phyloP scores from a whole-genome alignment of 169 alveolate species.

The Plasmodium yoelii region DNA sequence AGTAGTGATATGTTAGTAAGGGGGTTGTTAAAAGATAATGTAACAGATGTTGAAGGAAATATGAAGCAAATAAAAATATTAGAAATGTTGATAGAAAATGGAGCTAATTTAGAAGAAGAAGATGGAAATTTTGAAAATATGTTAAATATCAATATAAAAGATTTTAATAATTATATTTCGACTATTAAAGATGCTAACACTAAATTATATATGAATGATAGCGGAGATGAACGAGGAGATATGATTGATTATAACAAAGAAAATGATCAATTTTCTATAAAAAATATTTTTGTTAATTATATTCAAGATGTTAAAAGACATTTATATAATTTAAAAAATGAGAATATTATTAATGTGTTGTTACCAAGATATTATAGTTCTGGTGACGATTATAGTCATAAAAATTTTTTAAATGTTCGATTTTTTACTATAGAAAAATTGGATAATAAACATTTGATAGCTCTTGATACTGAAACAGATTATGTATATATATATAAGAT shows the following conservation, averaged over 20 bases:
- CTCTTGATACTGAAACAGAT: slow-evolving; percentile 72
- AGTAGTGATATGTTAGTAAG: slow-evolving; percentile 6
- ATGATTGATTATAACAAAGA: neutral
- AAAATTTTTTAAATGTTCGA: slow-evolving; percentile 48
- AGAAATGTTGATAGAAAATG: slow-evolving; percentile 55
- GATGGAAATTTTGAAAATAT: slow-evolving; percentile 42
- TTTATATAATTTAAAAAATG: slow-evolving; percentile 62
- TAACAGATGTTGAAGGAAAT: slow-evolving; percentile 48
- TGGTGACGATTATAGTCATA: slow-evolving; percentile 58
- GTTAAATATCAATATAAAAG: slow-evolving; percentile 64
- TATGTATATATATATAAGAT: slow-evolving; percentile 62
- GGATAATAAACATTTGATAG: slow-evolving; percentile 63
- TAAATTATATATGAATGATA: slow-evolving; percentile 22
- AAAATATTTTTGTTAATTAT: slow-evolving; percentile 29
- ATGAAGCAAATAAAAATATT: slow-evolving; percentile 68
- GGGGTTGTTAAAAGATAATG: slow-evolving; percentile 38
- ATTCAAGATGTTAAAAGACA: slow-evolving; percentile 59
- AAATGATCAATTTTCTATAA: slow-evolving; percentile 36
- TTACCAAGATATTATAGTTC: slow-evolving; percentile 72
- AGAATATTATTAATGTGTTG: slow-evolving; percentile 37
- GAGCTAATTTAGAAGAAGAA: slow-evolving; percentile 46
- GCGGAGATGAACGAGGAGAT: slow-evolving; percentile 34
- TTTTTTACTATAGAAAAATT: slow-evolving; percentile 70
- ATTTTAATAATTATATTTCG: slow-evolving; percentile 60
- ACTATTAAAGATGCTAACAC: slow-evolving; percentile 44